Percentiles rank a stretch among this genome's conserved stretches.
Evolutionary conservation across 1,139 yeast genomes (phyloP).

Genomic region (Casaregolazyma suthepensis): DNA sequence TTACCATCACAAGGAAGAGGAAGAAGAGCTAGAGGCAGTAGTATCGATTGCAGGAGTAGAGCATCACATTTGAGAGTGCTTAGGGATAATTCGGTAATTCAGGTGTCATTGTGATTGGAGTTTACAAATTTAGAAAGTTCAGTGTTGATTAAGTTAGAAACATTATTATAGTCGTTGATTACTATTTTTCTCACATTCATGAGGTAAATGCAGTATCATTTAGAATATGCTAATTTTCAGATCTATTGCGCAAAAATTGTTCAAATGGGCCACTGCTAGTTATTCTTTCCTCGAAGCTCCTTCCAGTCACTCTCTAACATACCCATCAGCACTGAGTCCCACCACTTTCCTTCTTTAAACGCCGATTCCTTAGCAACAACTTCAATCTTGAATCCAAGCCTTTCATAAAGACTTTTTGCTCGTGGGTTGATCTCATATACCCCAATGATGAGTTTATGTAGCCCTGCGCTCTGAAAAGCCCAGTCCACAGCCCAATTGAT

Average conservation of each 20-base stretch:
- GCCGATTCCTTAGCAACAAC: no score
- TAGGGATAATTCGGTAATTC: background rate
- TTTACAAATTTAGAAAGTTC: no score
- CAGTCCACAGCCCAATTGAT: background rate
- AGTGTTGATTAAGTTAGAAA: no score
- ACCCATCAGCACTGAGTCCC: background rate
- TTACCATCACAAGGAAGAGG: background rate
- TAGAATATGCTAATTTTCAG: no score
- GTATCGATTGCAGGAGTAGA: background rate
- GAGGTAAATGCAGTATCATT: no score
- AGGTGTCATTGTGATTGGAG: no score
- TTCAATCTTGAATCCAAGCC: background rate
- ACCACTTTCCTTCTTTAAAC: background rate
- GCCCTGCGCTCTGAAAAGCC: background rate
- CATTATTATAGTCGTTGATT: no score
- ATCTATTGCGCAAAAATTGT: no score
- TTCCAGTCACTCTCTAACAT: background rate
- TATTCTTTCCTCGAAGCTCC: no score
- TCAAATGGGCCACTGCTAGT: no score
- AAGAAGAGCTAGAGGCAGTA: background rate
- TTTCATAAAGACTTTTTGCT: background rate
- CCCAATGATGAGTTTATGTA: background rate
- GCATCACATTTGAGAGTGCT: background rate
- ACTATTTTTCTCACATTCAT: no score
- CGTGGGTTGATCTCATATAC: background rate